These are phyloP conservation scores for Licmophora abbreviata DNA, from an alignment of 108 stramenopile genomes.

Conservation along the genomic window DNA sequence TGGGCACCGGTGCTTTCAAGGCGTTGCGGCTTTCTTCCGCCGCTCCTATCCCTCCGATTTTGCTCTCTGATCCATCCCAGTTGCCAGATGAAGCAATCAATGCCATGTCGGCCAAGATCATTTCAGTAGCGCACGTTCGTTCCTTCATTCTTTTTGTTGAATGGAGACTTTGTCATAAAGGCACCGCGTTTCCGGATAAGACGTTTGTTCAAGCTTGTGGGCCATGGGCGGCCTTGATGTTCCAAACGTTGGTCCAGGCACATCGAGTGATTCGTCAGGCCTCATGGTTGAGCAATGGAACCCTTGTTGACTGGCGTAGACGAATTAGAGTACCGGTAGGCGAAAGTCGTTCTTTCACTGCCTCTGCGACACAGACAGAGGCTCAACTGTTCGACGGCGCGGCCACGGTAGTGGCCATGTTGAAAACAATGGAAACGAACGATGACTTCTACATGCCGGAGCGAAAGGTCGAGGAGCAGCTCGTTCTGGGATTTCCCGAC, in stretches of 20 bases:
- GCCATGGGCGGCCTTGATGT: slow-evolving; percentile 3
- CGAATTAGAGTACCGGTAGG: not conserved
- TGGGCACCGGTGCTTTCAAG: slow-evolving; percentile 9
- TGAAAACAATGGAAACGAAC: slow-evolving; percentile 5
- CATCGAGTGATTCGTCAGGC: not conserved
- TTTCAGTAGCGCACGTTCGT: not conserved
- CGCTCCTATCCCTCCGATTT: too few species aligned
- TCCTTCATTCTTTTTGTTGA: slow-evolving; percentile 1
- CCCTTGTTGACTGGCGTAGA: slow-evolving; percentile 7
- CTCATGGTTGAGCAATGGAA: slow-evolving; percentile 1
- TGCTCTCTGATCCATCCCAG: not conserved
- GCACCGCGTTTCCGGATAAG: not conserved
- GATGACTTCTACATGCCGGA: slow-evolving; percentile 6
- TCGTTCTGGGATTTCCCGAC: not conserved
- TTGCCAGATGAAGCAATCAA: not conserved
- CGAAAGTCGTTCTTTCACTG: not conserved
- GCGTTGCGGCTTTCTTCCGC: not conserved
- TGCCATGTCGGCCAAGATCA: not conserved
- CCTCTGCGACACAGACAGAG: not conserved
- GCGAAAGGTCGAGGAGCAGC: not conserved
- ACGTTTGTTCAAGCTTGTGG: not conserved
- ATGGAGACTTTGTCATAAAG: not conserved
- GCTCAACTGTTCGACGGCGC: not conserved
- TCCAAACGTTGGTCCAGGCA: slow-evolving; percentile 1
- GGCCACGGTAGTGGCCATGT: not conserved